Percentiles rank a stretch among this genome's conserved stretches.
These are phyloP conservation scores for Penicillium capsulatum DNA, from an alignment of 2,329 filamentous ascomycete genomes.

Conservation along the genomic window DNA sequence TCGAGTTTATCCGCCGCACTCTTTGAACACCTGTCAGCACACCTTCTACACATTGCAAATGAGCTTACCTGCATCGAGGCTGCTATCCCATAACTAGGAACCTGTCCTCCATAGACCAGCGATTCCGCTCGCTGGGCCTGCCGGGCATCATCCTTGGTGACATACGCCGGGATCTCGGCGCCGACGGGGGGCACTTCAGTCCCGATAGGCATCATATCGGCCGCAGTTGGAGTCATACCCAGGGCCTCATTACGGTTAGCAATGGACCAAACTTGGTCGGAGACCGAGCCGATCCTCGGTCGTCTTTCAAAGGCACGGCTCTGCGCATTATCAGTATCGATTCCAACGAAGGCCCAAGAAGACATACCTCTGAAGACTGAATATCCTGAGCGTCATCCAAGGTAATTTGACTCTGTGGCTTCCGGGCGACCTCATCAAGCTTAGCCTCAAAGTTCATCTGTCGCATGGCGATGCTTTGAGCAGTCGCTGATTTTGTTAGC, in stretches of 20 bases:
- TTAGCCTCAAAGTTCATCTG: conserved; percentile 36
- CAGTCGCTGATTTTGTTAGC: conserved; percentile 25
- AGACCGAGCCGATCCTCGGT: conserved; percentile 29
- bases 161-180: conserved; percentile 22
- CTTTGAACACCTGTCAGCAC: no score
- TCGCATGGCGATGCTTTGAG: conserved; percentile 31
- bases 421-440: conserved; percentile 29
- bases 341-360: not conserved
- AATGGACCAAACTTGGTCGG: conserved; percentile 32
- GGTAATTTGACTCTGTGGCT: conserved; percentile 33
- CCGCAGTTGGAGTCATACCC: conserved; percentile 22
- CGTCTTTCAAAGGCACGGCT: conserved; percentile 33
- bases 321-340: conserved; percentile 13
- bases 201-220: conserved; percentile 6
- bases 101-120: conserved; percentile 29
- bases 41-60: no score
- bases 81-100: conserved; percentile 30
- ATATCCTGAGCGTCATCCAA: conserved; percentile 31
- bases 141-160: conserved; percentile 33
- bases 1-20: conserved; percentile 36
- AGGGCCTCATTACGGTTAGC: conserved; percentile 32
- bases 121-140: conserved; percentile 30
- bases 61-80: conserved; percentile 34
- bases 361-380: conserved; percentile 29
- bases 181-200: conserved; percentile 18